phyloP scores from a whole-genome alignment of 2,329 filamentous ascomycete species.

The Hypoxylon sp. region DNA sequence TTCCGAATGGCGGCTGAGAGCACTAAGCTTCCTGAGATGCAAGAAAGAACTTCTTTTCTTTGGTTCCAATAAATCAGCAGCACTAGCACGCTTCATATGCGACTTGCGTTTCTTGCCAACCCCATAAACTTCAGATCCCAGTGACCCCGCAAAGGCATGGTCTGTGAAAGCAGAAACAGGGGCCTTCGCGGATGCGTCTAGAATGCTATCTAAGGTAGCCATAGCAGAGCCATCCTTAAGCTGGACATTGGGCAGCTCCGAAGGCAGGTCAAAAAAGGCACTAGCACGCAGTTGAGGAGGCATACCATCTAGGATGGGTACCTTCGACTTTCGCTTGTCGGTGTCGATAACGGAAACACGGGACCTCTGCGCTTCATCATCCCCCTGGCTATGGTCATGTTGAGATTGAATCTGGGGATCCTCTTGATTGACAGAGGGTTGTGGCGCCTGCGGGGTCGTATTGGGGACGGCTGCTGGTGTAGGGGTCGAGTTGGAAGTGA shows the following conservation, averaged over 20 bases:
- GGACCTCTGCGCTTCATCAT: constrained; percentile 46
- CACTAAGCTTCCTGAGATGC: constrained; percentile 55
- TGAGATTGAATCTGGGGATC: constrained; percentile 24
- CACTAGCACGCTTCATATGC: constrained; percentile 42
- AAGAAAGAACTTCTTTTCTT: constrained; percentile 62
- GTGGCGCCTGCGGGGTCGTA: constrained; percentile 16
- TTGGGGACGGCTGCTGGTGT: constrained; percentile 8
- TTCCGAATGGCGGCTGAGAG: constrained; percentile 42
- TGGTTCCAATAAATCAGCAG: constrained; percentile 39
- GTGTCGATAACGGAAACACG: constrained; percentile 48
- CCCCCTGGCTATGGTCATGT: constrained; percentile 6
- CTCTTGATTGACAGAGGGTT: background rate
- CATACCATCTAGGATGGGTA: constrained; percentile 61
- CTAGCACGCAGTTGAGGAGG: constrained; percentile 90
- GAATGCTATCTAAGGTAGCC: constrained; percentile 86
- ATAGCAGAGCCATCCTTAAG: constrained; percentile 83
- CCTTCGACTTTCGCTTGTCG: constrained; percentile 51
- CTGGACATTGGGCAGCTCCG: constrained; percentile 60
- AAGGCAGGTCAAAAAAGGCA: constrained; percentile 82
- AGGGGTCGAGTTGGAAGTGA: constrained; percentile 23
- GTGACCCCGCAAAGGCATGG: constrained; percentile 80
- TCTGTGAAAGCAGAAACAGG: constrained; percentile 93
- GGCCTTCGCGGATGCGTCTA: constrained; percentile 87
- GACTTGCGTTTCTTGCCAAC: constrained; percentile 61
- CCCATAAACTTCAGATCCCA: constrained; percentile 80